Evolutionary conservation across 257 asterid genomes (phyloP).

Genomic region (Jacaranda copaia): DNA sequence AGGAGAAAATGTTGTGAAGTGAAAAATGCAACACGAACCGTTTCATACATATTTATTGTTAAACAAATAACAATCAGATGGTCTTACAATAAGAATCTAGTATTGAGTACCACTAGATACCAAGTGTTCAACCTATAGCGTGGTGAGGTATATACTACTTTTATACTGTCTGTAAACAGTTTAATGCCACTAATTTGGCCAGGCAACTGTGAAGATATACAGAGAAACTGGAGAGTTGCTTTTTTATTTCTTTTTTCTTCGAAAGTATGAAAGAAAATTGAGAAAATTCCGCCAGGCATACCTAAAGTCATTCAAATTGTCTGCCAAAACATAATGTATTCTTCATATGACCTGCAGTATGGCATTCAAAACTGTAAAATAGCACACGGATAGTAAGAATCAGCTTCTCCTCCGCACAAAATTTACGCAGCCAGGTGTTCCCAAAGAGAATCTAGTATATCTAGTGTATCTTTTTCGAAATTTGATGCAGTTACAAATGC

Average conservation of each 20-base stretch:
- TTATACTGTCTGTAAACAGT: neutral
- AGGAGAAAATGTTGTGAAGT: neutral
- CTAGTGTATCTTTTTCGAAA: no score
- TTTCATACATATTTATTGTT: neutral
- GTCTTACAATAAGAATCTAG: neutral
- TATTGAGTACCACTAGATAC: neutral
- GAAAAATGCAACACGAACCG: neutral
- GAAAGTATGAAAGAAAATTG: conserved; percentile 1
- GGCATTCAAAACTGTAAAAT: conserved; percentile 40
- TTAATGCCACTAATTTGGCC: neutral
- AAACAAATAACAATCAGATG: neutral
- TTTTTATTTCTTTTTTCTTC: no score
- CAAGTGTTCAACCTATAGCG: neutral
- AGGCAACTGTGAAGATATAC: neutral
- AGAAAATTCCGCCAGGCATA: conserved; percentile 31
- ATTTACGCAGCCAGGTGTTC: no score
- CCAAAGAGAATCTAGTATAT: no score
- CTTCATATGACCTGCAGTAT: conserved; percentile 51
- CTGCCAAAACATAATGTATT: conserved; percentile 37
- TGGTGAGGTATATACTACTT: neutral
- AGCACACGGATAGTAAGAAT: neutral
- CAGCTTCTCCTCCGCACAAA: neutral
- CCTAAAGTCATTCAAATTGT: conserved; percentile 38
- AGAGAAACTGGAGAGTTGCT: neutral
- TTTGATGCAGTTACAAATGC: no score